A percentile compares a stretch with the other conserved stretches of the same genome.
Conservation (phyloP, 345 rosid genomes). For the Eucalyptus regnans region DNA sequence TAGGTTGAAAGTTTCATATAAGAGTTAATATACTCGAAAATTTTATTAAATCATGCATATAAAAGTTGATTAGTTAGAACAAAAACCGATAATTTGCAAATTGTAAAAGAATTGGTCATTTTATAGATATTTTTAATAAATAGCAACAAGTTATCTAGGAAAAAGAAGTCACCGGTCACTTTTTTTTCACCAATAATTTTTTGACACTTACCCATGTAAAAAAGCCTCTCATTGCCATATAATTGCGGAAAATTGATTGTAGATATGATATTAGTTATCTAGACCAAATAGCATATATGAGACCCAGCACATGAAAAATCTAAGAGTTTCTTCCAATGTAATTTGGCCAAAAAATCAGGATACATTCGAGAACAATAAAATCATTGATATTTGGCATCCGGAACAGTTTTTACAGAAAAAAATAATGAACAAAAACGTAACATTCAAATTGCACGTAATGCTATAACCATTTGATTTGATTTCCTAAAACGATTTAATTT, state of each 20-base stretch:
- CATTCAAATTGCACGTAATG: background rate
- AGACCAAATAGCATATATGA: background rate
- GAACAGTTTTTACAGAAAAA: background rate
- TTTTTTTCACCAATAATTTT: background rate
- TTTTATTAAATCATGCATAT: background rate
- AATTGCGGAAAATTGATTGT: background rate
- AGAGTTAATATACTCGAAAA: background rate
- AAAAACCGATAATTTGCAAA: background rate
- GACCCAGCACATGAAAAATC: background rate
- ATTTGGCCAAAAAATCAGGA: background rate
- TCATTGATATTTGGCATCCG: background rate
- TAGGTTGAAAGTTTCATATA: background rate
- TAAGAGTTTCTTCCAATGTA: background rate
- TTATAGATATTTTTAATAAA: too few relatives aligned
- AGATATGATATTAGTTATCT: background rate
- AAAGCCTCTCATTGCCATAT: background rate
- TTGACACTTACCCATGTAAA: background rate
- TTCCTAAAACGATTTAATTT: background rate
- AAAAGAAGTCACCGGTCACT: background rate
- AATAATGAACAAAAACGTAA: background rate
- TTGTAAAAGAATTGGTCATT: background rate
- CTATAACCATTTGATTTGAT: background rate
- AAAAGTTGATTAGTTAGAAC: background rate
- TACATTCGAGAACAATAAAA: background rate
- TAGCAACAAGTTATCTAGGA: rapidly evolving